A percentile compares a stretch with the other conserved stretches of the same genome.
Conservation (phyloP, 1,284 basidiomycete species). For the Termitomyces sp. region DNA sequence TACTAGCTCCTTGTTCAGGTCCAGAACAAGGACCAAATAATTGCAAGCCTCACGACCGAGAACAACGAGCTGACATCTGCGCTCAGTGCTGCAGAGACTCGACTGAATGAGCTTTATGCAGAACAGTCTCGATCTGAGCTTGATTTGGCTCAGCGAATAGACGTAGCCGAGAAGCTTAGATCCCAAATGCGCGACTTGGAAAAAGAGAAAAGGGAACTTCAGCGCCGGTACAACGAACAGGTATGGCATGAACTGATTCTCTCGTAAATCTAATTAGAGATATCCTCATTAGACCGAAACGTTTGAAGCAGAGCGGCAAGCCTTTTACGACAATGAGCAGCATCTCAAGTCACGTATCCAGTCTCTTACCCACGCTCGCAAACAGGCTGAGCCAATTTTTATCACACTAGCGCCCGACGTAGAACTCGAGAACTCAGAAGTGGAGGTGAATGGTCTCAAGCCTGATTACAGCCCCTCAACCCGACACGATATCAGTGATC, state of each 20-base stretch:
- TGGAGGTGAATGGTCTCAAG: slow-evolving; percentile 24
- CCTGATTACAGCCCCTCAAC: slow-evolving; percentile 19
- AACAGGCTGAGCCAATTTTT: slow-evolving; percentile 38
- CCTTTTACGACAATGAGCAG: slow-evolving; percentile 83
- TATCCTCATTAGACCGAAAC: slow-evolving; percentile 51
- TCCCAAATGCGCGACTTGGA: slow-evolving; percentile 75
- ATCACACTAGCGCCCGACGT: slow-evolving; percentile 21
- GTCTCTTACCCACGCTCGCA: slow-evolving; percentile 65
- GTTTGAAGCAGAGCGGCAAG: slow-evolving; percentile 80
- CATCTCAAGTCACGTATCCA: slow-evolving; percentile 84
- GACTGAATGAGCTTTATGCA: slow-evolving; percentile 69
- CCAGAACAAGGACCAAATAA: slow-evolving; percentile 71
- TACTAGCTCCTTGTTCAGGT: slow-evolving; percentile 64
- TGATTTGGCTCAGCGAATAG: slow-evolving; percentile 71
- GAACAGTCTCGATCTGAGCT: slow-evolving; percentile 75
- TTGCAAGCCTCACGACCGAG: slow-evolving; percentile 54
- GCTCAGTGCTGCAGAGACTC: slow-evolving; percentile 59
- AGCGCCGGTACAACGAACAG: slow-evolving; percentile 79
- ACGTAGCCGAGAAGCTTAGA: slow-evolving; percentile 72
- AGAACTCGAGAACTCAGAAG: slow-evolving; percentile 39
- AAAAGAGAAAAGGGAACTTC: slow-evolving; percentile 74
- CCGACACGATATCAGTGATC: slow-evolving; percentile 49
- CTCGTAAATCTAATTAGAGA: slow-evolving; percentile 16
- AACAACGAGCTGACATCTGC: slow-evolving; percentile 59
- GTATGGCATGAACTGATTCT: slow-evolving; percentile 30